phyloP scores from a whole-genome alignment of 345 rosid genomes.

The Diplotaxis tenuifolia region DNA sequence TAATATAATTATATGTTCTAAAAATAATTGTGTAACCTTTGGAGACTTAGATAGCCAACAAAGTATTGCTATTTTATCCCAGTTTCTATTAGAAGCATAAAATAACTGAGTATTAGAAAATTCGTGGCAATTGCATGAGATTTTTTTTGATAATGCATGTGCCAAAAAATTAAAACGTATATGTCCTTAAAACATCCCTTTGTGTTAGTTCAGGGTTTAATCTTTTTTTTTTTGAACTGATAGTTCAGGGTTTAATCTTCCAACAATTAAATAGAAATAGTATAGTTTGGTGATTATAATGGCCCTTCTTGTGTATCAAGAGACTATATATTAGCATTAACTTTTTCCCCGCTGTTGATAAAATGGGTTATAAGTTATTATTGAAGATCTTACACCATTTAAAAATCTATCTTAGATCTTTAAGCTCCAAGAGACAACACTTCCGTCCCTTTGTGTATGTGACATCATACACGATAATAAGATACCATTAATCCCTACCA shows the following conservation, averaged over 20 bases:
- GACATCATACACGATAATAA: conserved; percentile 13
- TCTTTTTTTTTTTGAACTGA: too few species aligned
- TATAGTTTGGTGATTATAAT: conserved; percentile 9
- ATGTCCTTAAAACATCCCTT: conserved; percentile 38
- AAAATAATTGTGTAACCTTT: conserved; percentile 18
- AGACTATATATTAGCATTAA: conserved; percentile 1
- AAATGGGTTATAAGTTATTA: conserved; percentile 9
- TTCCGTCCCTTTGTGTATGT: conserved; percentile 23
- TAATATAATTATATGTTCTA: too few species aligned
- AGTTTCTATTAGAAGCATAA: neutral
- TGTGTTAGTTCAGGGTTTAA: conserved; percentile 18
- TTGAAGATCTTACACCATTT: too few species aligned
- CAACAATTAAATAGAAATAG: neutral
- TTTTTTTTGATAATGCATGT: too few species aligned
- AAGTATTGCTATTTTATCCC: neutral
- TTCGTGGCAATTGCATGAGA: too few species aligned
- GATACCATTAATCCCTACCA: neutral
- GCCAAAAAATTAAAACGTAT: neutral
- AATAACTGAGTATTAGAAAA: conserved; percentile 10
- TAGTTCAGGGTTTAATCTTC: conserved; percentile 33
- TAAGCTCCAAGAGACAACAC: conserved; percentile 23
- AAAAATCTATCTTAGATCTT: conserved; percentile 34
- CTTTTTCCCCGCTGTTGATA: conserved; percentile 4
- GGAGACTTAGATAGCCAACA: conserved; percentile 26
- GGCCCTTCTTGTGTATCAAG: conserved; percentile 30